Percentiles rank a stretch among this genome's conserved stretches.
These are phyloP conservation scores for Dactylellina drechsleri DNA, from an alignment of 2,329 filamentous ascomycete genomes.

Conservation along the genomic window DNA sequence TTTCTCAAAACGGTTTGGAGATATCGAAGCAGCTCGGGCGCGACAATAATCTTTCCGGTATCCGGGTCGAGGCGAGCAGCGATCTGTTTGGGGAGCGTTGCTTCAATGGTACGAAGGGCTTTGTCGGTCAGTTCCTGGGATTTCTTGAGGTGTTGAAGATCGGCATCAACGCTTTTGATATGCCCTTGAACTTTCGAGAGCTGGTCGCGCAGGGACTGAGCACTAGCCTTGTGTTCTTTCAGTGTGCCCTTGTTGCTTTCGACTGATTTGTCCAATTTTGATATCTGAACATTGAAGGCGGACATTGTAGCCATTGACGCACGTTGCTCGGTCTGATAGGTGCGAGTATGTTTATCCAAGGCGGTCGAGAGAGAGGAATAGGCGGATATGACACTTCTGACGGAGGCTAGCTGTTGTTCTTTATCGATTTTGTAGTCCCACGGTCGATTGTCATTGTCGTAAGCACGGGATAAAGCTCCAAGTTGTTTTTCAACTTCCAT, in stretches of 20 bases:
- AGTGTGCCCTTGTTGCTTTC: constrained; percentile 8
- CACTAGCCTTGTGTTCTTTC: constrained; percentile 16
- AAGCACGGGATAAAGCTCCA: constrained; percentile 9
- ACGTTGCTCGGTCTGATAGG: constrained; percentile 31
- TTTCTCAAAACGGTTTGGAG: constrained; percentile 30
- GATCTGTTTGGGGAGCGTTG: constrained; percentile 38
- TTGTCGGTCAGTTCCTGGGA: constrained; percentile 30
- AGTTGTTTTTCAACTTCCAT: constrained; percentile 44
- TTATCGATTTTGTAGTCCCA: constrained; percentile 21
- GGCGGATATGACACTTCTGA: constrained; percentile 17
- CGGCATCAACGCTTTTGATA: constrained; percentile 27
- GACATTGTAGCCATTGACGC: constrained; percentile 25
- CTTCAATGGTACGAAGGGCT: constrained; percentile 27
- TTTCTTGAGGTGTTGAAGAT: constrained; percentile 31
- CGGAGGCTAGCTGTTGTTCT: constrained; percentile 36
- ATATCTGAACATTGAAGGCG: constrained; percentile 22
- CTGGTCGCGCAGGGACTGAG: constrained; percentile 3
- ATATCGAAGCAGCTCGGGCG: constrained; percentile 39
- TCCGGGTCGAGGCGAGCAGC: constrained; percentile 40
- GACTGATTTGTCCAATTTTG: constrained; percentile 27
- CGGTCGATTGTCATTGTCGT: constrained; percentile 9
- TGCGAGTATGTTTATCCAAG: constrained; percentile 41
- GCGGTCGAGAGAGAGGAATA: constrained; percentile 40
- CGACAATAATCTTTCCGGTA: constrained; percentile 33
- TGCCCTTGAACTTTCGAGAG: constrained; percentile 24